Evolutionary conservation across 768 basidiomycete species (phyloP).

Genomic region (Suillus plorans): DNA sequence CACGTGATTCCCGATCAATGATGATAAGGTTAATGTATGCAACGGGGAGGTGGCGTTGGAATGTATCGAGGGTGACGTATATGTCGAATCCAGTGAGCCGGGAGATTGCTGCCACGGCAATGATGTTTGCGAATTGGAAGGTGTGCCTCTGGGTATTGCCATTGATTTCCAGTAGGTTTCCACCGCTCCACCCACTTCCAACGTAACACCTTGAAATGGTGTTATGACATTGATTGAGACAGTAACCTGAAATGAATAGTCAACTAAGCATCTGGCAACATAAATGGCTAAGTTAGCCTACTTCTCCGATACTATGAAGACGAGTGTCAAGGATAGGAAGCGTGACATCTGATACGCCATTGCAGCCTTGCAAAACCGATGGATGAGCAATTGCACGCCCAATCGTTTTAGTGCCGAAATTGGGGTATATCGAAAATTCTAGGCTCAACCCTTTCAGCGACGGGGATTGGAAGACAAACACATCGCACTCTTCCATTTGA

Average conservation of each 20-base stretch:
- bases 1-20: constrained; percentile 86
- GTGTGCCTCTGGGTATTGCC: constrained; percentile 30
- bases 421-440: constrained; percentile 95
- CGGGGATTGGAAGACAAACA: constrained; percentile 86
- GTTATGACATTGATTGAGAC: constrained; percentile 87
- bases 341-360: constrained; percentile 49
- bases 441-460: constrained; percentile 70
- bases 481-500: constrained; percentile 63
- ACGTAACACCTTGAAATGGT: constrained; percentile 87
- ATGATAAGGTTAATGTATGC: constrained; percentile 80
- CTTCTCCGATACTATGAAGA: constrained; percentile 92
- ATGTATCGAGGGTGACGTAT: constrained; percentile 71
- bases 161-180: constrained; percentile 99
- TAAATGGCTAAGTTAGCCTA: constrained; percentile 28
- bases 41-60: constrained; percentile 45
- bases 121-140: constrained; percentile 33
- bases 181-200: constrained; percentile 91
- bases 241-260: constrained; percentile 55
- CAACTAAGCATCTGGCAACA: constrained; percentile 6
- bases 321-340: constrained; percentile 91
- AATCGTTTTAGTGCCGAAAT: constrained; percentile 95
- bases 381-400: constrained; percentile 89
- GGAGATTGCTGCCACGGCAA: constrained; percentile 36
- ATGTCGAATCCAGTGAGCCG: constrained; percentile 48
- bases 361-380: constrained; percentile 60